Percentiles rank a stretch among this genome's conserved stretches.
phyloP scores from a whole-genome alignment of 148 eudicot genomes.

The Gaultheria prostrata region DNA sequence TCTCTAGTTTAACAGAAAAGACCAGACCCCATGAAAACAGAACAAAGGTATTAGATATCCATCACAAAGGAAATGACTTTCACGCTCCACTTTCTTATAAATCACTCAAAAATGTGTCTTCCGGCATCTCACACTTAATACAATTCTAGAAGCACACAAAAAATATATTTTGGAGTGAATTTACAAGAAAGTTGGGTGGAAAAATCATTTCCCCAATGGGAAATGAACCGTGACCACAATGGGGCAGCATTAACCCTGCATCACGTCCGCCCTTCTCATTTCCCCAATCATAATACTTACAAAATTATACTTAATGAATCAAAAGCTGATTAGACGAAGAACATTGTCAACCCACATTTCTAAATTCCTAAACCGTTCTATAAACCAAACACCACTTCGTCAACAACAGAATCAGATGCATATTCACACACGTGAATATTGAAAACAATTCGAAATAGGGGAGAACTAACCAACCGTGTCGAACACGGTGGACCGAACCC shows the following conservation, averaged over 20 bases:
- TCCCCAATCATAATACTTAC: background rate
- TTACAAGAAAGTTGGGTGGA: background rate
- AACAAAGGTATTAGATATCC: background rate
- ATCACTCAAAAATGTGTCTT: background rate
- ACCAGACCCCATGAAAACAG: background rate
- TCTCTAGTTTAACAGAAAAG: background rate
- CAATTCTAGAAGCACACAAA: background rate
- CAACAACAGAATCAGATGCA: background rate
- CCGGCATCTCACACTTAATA: background rate
- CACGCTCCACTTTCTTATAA: background rate
- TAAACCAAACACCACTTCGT: background rate
- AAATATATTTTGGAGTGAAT: background rate
- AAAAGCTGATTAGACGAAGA: background rate
- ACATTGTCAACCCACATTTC: background rate
- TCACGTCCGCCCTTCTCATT: background rate
- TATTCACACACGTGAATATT: background rate
- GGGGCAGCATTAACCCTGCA: too few relatives aligned
- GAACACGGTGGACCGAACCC: conserved; percentile 81
- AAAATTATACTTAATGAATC: background rate
- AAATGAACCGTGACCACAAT: too few relatives aligned
- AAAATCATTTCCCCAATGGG: background rate
- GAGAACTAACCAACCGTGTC: conserved; percentile 70
- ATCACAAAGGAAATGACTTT: background rate
- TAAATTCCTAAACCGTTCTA: background rate
- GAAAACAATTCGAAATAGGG: background rate